Evolutionary conservation across 176 grass and related monocot genomes (phyloP).

Genomic region (Miscanthus lutarioriparius): DNA sequence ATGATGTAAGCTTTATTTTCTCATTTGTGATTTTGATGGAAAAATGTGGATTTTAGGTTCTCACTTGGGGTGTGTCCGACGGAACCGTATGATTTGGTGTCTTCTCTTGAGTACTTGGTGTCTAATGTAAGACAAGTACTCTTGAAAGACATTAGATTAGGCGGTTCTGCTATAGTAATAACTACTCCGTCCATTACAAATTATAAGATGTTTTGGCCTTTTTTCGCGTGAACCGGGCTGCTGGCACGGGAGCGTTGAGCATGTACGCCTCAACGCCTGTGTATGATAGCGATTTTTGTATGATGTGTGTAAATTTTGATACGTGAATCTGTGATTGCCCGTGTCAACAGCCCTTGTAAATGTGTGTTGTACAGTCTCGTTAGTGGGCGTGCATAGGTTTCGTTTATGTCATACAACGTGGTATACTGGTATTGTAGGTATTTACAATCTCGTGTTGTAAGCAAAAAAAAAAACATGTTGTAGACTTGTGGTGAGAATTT

Average conservation of each 20-base stretch:
- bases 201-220: too few relatives aligned
- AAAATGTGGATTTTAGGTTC: too few relatives aligned
- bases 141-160: too few relatives aligned
- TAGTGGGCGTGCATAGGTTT: background rate
- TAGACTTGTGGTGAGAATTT: background rate
- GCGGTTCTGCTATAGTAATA: too few relatives aligned
- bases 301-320: conserved; percentile 29
- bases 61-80: too few relatives aligned
- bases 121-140: too few relatives aligned
- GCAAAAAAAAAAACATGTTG: background rate
- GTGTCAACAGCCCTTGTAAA: conserved; percentile 1
- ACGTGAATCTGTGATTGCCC: background rate
- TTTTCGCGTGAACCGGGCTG: background rate
- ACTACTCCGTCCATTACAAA: too few relatives aligned
- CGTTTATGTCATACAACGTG: background rate
- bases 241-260: background rate
- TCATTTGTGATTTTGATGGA: too few relatives aligned
- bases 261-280: background rate
- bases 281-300: background rate
- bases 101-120: too few relatives aligned
- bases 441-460: background rate
- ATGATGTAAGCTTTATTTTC: too few relatives aligned
- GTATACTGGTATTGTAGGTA: background rate
- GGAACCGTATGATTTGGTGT: too few relatives aligned
- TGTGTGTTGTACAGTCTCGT: background rate